A percentile compares a stretch with the other conserved stretches of the same genome.
These are phyloP conservation scores for Eimeria necatrix DNA, from an alignment of 169 alveolate species.

Conservation along the genomic window DNA sequence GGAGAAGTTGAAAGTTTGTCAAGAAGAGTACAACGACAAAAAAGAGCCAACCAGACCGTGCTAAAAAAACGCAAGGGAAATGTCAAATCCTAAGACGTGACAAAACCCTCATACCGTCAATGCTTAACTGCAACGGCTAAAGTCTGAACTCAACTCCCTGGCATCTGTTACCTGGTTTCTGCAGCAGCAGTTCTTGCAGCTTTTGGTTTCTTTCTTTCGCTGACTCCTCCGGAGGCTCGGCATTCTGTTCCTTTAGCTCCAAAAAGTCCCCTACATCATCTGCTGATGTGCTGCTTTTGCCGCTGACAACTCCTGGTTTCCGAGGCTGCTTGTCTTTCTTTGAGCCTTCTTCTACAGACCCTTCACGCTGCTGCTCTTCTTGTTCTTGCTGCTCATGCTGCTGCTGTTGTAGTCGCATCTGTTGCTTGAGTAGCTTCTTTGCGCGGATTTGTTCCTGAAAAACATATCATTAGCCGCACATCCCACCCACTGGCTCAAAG, in stretches of 20 bases:
- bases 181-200: constrained; percentile 65
- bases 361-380: background rate
- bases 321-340: background rate
- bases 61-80: background rate
- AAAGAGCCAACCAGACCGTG: too few species aligned
- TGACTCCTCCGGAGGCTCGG: background rate
- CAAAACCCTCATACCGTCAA: background rate
- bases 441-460: constrained; percentile 50
- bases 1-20: too few species aligned
- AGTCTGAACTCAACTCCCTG: background rate
- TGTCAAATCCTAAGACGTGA: background rate
- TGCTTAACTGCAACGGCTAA: background rate
- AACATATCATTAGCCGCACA: background rate
- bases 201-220: background rate
- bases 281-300: constrained; percentile 9
- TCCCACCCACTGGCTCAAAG: background rate
- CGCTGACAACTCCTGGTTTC: background rate
- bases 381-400: constrained; percentile 31
- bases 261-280: constrained; percentile 22
- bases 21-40: too few species aligned
- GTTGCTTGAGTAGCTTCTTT: constrained; percentile 49
- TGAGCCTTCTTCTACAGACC: background rate
- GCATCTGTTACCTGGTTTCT: constrained; percentile 51
- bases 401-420: constrained; percentile 29
- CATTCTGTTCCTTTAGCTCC: constrained; percentile 12